Base-by-base conservation (phyloP, 441 rosid genomes). In the Syzygium syzygioides region DNA sequence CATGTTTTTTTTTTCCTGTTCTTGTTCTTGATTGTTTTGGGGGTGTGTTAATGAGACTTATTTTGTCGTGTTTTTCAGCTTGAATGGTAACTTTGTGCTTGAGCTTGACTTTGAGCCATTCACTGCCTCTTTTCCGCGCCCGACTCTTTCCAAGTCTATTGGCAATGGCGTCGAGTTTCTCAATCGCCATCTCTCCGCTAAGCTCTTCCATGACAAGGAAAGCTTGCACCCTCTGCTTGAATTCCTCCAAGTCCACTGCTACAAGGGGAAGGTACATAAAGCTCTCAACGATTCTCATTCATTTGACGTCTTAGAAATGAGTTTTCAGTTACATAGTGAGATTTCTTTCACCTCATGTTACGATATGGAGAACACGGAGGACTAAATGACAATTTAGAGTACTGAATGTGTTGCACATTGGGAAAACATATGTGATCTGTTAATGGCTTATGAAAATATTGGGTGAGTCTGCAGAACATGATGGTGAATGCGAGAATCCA, bases 111-210 rank as follows among this genome's bases (percentile, higher is more conserved):
- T 97, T 79, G 99, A 96, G 90, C 98, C 99, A 32, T 96, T 97
- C 93, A 94, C 92, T 89, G 96, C 97, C 11, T 94, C 97, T 83
- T 89, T 96, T 86, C 99, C 98, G 55, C 99, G 98, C 56, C 99
- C 98, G 30, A 96, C 98, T 23, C 98, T 98, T 25, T 89, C 96
- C 4, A 98, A 98, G 87, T 98, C 95, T 85, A 98, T 98, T 37
- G 99, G 99, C 14, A 93, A 97, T 80, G 99, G 99, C 52, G 98
- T 97, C 48, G 99, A 98, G 91, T 98, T 97, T 94, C 99, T 98
- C 80, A 97, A 97, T 60, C 99, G 99, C 87, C 99, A 98, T 90
- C 96, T 98, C 66, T 97, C 99, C 0, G 99, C 99, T 12, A 97
- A 97, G 88, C 93, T 98, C 90, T 98, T 97, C 92, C 98, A 97